Percentiles rank a stretch among this genome's conserved stretches.
These are phyloP conservation scores for Colletotrichum spaethianum DNA, from an alignment of 2,329 filamentous ascomycete species.

Conservation along the genomic window DNA sequence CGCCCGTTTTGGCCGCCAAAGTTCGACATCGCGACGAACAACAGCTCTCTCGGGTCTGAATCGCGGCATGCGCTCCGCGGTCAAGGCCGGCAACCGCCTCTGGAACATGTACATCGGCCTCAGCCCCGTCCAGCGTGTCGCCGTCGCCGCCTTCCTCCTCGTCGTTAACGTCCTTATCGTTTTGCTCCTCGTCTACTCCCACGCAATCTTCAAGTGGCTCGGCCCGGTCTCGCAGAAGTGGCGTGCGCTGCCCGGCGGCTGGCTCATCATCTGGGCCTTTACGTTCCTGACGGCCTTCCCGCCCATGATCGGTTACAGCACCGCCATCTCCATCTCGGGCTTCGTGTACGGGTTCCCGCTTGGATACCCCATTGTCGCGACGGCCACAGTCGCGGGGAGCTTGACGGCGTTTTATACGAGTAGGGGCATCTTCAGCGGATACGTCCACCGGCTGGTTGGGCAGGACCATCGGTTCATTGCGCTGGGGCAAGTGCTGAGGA, in stretches of 20 bases:
- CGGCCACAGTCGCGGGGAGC: constrained; percentile 84
- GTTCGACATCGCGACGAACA: constrained; percentile 22
- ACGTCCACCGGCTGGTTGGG: constrained; percentile 86
- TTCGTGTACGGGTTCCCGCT: constrained; percentile 70
- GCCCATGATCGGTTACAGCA: constrained; percentile 89
- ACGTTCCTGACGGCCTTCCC: constrained; percentile 87
- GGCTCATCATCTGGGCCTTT: constrained; percentile 80
- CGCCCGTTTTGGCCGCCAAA: constrained; percentile 52
- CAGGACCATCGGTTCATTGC: constrained; percentile 90
- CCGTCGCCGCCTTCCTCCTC: constrained; percentile 67
- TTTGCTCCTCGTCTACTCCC: constrained; percentile 82
- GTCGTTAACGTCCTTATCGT: constrained; percentile 70
- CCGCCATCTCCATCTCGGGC: constrained; percentile 70
- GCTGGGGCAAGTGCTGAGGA: constrained; percentile 87
- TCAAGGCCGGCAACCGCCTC: constrained; percentile 60
- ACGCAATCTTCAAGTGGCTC: constrained; percentile 83
- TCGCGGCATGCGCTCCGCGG: constrained; percentile 57
- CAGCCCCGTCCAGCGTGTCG: constrained; percentile 72
- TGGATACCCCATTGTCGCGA: constrained; percentile 88
- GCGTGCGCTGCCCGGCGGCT: constrained; percentile 81
- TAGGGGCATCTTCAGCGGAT: constrained; percentile 81
- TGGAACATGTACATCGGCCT: constrained; percentile 68
- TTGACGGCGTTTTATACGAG: constrained; percentile 85
- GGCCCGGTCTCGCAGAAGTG: constrained; percentile 82
- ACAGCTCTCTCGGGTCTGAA: constrained; percentile 49